Percentiles rank a stretch among this genome's conserved stretches.
These are phyloP conservation scores for Boletus vinaceobasis DNA, from an alignment of 768 basidiomycete species.

Conservation along the genomic window DNA sequence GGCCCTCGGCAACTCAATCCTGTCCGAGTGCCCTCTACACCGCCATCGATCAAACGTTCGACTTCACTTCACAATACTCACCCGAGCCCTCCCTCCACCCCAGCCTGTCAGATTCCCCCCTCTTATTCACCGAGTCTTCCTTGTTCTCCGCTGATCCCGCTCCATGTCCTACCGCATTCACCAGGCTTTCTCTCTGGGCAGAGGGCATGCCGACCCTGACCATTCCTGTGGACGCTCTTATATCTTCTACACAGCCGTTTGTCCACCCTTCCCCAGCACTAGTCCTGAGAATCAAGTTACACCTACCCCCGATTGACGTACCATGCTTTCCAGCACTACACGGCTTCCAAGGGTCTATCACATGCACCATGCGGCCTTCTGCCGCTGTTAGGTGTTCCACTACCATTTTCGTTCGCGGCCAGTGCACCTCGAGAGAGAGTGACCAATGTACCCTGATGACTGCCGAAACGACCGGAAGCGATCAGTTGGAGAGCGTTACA, in stretches of 20 bases:
- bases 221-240: constrained; percentile 55
- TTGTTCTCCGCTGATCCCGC: constrained; percentile 29
- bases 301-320: constrained; percentile 52
- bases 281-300: constrained; percentile 53
- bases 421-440: constrained; percentile 51
- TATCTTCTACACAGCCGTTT: constrained; percentile 37
- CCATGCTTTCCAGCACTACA: constrained; percentile 54
- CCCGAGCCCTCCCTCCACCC: constrained; percentile 23
- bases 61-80: constrained; percentile 20
- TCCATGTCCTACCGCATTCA: constrained; percentile 35
- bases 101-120: constrained; percentile 29
- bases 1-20: constrained; percentile 25
- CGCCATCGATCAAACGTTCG: constrained; percentile 18
- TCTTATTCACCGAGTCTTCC: constrained; percentile 25
- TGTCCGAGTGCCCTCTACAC: constrained; percentile 25
- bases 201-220: constrained; percentile 66
- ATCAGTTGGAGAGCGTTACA: constrained; percentile 46
- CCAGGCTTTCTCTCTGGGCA: constrained; percentile 50
- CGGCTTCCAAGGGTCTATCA: constrained; percentile 58
- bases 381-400: constrained; percentile 62
- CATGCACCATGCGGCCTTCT: constrained; percentile 52
- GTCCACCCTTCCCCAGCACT: constrained; percentile 39
- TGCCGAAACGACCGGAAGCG: constrained; percentile 47
- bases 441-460: constrained; percentile 35
- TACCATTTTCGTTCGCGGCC: constrained; percentile 50